phyloP scores from a whole-genome alignment of 352 stramenopile genomes.

The Phytophthora syringae region DNA sequence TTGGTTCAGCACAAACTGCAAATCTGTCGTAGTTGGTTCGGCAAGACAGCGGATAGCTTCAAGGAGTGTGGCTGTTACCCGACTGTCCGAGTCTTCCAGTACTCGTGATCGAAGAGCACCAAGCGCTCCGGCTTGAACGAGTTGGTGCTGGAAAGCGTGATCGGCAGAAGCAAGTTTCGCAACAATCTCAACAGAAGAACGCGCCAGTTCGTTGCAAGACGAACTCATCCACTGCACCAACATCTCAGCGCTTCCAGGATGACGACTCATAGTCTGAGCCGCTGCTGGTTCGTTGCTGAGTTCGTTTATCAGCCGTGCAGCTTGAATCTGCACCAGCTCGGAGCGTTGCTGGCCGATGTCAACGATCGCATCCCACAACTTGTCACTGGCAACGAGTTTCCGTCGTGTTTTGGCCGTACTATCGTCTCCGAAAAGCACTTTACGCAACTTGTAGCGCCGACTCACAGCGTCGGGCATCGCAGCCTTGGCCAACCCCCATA shows the following conservation, averaged over 20 bases:
- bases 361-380: conserved; percentile 56
- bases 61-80: conserved; percentile 59
- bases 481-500: conserved; percentile 67
- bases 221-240: conserved; percentile 61
- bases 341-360: conserved; percentile 29
- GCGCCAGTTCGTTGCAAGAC: conserved; percentile 34
- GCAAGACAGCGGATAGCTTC: conserved; percentile 59
- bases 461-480: conserved; percentile 44
- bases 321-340: conserved; percentile 52
- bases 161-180: conserved; percentile 45
- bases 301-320: conserved; percentile 46
- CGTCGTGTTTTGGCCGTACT: conserved; percentile 49
- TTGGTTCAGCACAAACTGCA: conserved; percentile 50
- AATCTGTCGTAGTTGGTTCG: conserved; percentile 6
- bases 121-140: conserved; percentile 47
- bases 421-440: conserved; percentile 70
- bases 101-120: conserved; percentile 52
- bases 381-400: conserved; percentile 58
- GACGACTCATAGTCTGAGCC: conserved; percentile 30
- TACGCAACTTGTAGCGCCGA: conserved; percentile 58
- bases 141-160: conserved; percentile 39
- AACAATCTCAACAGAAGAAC: conserved; percentile 49
- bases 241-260: conserved; percentile 29
- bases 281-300: conserved; percentile 43
- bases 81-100: conserved; percentile 44